Base-by-base conservation (phyloP, 75 land plant genomes). In the Pseudotsuga menziesii region DNA sequence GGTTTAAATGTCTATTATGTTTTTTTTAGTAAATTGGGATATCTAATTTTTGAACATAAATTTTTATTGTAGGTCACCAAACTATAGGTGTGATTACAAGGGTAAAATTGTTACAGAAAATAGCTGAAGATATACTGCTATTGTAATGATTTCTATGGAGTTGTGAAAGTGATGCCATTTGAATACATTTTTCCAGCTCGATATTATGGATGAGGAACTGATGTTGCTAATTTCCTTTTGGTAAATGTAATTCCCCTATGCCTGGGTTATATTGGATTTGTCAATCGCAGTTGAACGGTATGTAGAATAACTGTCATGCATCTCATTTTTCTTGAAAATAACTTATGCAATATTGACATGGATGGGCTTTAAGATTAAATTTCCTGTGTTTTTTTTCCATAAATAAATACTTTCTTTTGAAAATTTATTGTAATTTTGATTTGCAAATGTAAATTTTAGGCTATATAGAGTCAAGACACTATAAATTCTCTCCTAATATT, bases 151-250 rank as follows among this genome's bases (percentile, higher is more conserved):
- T 61, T 62, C 72, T 25, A 26, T 35, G 60, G 54, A 48, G 54
- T 48, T 48, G 54, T 48, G 54, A 48, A 48, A 62, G 26, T 62
- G 26, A 25, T 62, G 64, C 54, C 54, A 48, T 48, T 48, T 48
- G 9, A 48, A 48, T 48, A 12, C 9, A 9, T 48, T 48, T 48
- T 48, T 82, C 56, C 86, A 95, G 98, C 76, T 95, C 66, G 98
- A 95, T 82, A 95, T 95, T n/a, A 95, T 95, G 98, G 98, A 95
- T 74, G 97, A 77, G 98, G 98, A 44, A 95, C 97, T 54, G 98
- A 95, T 93, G 98, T 97, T n/a, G 87, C 90, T 27, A 89, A 91
- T 80, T 90, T 95, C 61, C 87, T 95, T 78, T 85, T 91, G 81
- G 98, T 94, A 35, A 91, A 89, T 78, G 92, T 91, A 25, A 88